These are phyloP conservation scores for Mucor sp. DNA, from an alignment of 371 early-diverging fungal species.

Conservation along the genomic window DNA sequence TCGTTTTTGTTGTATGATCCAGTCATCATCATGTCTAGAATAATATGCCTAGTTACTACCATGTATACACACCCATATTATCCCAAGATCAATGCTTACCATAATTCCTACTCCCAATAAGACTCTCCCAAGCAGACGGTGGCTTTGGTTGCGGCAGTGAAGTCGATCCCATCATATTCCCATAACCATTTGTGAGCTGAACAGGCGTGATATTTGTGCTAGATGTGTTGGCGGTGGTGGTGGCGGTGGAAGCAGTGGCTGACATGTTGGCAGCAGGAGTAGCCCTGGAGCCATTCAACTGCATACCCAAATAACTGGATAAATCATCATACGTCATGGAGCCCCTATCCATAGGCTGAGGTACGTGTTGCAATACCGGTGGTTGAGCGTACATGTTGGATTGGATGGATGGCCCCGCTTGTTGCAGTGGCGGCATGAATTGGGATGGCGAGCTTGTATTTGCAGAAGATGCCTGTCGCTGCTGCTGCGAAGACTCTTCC, in stretches of 20 bases:
- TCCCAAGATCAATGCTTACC: not conserved
- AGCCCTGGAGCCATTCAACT: not conserved
- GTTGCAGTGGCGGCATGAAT: not conserved
- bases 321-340: constrained; percentile 7
- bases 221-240: not conserved
- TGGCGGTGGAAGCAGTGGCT: not conserved
- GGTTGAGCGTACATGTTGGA: not conserved
- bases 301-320: constrained; percentile 14
- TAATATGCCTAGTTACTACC: not conserved
- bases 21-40: constrained; percentile 23
- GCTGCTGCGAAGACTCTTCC: not conserved
- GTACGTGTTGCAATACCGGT: not conserved
- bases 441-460: not conserved
- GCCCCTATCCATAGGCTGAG: not conserved
- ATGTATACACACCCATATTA: not conserved
- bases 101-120: constrained; percentile 17
- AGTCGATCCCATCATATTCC: not conserved
- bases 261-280: not conserved
- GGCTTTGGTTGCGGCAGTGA: not conserved
- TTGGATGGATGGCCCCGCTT: not conserved
- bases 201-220: not conserved
- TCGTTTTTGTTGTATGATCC: constrained; percentile 10
- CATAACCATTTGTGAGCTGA: constrained; percentile 17
- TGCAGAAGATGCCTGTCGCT: not conserved
- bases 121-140: not conserved